These are phyloP conservation scores for Linderniella brevidens DNA, from an alignment of 257 asterid species.

Conservation along the genomic window DNA sequence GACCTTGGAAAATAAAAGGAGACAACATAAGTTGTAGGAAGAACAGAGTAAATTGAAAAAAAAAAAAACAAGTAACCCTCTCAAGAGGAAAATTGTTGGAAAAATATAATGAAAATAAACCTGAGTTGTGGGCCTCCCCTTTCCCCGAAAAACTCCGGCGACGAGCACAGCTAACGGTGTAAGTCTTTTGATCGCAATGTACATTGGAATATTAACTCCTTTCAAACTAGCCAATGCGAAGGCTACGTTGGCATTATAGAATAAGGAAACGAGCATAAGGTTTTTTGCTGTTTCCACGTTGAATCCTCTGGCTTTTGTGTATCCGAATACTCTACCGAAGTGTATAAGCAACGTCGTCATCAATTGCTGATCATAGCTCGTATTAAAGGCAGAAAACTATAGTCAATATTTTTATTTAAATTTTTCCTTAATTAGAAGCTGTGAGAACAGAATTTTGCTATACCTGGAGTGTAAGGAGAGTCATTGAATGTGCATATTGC, in stretches of 20 bases:
- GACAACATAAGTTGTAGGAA: not conserved
- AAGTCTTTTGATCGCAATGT: slow-evolving; percentile 94
- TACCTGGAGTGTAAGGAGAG: slow-evolving; percentile 88
- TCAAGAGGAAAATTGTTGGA: too few species aligned
- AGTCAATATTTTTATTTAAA: slow-evolving; percentile 16
- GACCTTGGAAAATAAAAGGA: slow-evolving; percentile 32
- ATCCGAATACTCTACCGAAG: slow-evolving; percentile 67
- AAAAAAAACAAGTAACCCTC: too few species aligned
- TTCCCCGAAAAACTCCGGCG: slow-evolving; percentile 79
- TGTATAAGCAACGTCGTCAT: slow-evolving; percentile 75
- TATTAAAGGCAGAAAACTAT: slow-evolving; percentile 15
- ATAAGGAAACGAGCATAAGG: slow-evolving; percentile 73
- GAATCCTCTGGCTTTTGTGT: slow-evolving; percentile 50
- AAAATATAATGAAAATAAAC: slow-evolving; percentile 16
- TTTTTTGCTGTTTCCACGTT: slow-evolving; percentile 59
- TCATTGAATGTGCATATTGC: slow-evolving; percentile 80
- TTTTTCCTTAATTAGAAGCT: too few species aligned
- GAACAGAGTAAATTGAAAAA: not conserved
- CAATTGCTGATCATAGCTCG: slow-evolving; percentile 62
- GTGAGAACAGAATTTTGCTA: not conserved
- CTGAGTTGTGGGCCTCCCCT: slow-evolving; percentile 82
- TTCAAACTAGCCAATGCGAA: slow-evolving; percentile 93
- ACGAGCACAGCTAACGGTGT: slow-evolving; percentile 94
- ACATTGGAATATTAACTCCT: slow-evolving; percentile 99
- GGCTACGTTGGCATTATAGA: slow-evolving; percentile 94